Evolutionary conservation across 176 grass and related monocot genomes (phyloP).

Genomic region (Elaeis guineensis): DNA sequence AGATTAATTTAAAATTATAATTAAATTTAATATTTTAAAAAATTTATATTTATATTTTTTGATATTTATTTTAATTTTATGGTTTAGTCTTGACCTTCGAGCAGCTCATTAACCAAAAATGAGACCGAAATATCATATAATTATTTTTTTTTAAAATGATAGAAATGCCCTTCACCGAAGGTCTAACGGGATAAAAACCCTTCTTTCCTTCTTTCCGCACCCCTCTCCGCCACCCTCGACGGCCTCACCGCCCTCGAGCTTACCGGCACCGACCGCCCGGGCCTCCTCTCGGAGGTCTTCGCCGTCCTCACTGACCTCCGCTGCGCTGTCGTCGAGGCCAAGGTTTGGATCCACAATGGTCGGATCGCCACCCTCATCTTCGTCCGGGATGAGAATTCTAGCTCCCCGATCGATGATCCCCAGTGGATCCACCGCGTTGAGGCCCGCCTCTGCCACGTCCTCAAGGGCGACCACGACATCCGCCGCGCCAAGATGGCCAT

Average conservation of each 20-base stretch:
- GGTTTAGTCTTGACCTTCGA: too few relatives aligned
- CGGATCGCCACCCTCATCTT: conserved; percentile 5
- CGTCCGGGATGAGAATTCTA: conserved; percentile 2
- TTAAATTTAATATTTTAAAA: too few relatives aligned
- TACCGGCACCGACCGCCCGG: conserved; percentile 6
- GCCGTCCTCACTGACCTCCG: conserved; percentile 9
- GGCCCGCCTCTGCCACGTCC: conserved; percentile 11
- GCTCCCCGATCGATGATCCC: conserved; percentile 5
- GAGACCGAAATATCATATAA: too few relatives aligned
- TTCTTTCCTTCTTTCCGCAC: too few relatives aligned
- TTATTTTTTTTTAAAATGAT: too few relatives aligned
- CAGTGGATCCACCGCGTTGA: conserved; percentile 1
- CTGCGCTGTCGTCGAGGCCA: conserved; percentile 4
- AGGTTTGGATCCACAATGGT: conserved; percentile 10
- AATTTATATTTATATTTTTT: too few relatives aligned
- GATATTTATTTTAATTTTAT: too few relatives aligned
- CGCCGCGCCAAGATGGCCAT: neutral
- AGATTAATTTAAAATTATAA: too few relatives aligned
- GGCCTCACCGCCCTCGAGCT: conserved; percentile 10
- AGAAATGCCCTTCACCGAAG: too few relatives aligned
- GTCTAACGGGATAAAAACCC: too few relatives aligned
- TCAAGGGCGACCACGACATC: conserved; percentile 5
- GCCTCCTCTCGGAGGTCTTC: conserved; percentile 19
- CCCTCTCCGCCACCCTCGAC: neutral
- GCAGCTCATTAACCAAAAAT: too few relatives aligned